Evolutionary conservation across 768 basidiomycete genomes (phyloP).

Genomic region (Rhizopogon rudus): DNA sequence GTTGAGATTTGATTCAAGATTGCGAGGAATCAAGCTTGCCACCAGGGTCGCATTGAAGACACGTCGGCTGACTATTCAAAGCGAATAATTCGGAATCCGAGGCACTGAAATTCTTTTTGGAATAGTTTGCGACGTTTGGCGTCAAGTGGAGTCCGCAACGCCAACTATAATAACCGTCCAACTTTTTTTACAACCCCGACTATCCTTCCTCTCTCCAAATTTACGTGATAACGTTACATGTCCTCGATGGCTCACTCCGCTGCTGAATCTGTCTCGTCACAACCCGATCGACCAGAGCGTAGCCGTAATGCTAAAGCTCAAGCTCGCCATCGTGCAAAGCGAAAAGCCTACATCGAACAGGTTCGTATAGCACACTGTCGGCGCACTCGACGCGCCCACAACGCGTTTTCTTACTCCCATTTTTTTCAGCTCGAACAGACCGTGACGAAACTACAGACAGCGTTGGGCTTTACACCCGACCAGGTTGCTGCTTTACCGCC

Average conservation of each 20-base stretch:
- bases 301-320: slow-evolving; percentile 87
- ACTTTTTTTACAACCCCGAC: slow-evolving; percentile 44
- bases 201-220: slow-evolving; percentile 31
- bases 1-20: slow-evolving; percentile 30
- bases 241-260: slow-evolving; percentile 55
- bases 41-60: slow-evolving; percentile 29
- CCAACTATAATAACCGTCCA: slow-evolving; percentile 32
- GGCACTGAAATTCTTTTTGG: slow-evolving; percentile 23
- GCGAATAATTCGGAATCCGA: slow-evolving; percentile 48
- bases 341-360: slow-evolving; percentile 92
- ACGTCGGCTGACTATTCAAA: slow-evolving; percentile 34
- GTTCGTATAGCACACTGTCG: slow-evolving; percentile 31
- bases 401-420: slow-evolving; percentile 5
- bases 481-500: slow-evolving; percentile 71
- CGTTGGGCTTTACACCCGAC: slow-evolving; percentile 67
- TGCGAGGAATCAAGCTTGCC: slow-evolving; percentile 22
- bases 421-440: slow-evolving; percentile 69
- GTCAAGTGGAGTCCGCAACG: slow-evolving; percentile 18
- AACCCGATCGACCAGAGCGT: slow-evolving; percentile 67
- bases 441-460: slow-evolving; percentile 78
- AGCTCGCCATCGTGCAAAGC: slow-evolving; percentile 85
- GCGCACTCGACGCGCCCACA: slow-evolving; percentile 1
- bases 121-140: slow-evolving; percentile 14
- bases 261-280: slow-evolving; percentile 34
- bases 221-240: slow-evolving; percentile 48